Conservation (phyloP, 2,329 filamentous ascomycete genomes). For the Aspergillus sp. region DNA sequence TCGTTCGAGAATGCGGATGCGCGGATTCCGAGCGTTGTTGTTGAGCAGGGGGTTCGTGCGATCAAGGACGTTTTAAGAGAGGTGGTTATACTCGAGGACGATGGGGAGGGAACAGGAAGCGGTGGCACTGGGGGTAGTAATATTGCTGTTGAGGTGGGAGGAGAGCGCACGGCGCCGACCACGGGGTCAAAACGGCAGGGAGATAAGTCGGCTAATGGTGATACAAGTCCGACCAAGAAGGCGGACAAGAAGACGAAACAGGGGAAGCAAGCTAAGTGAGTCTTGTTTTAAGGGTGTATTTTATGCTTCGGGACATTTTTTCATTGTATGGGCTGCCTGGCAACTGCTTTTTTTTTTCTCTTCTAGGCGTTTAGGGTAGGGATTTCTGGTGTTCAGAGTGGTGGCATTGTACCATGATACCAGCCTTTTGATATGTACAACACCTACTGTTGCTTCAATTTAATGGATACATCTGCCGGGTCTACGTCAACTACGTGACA, state of each 20-base stretch:
- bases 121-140: constrained; percentile 10
- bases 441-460: neutral
- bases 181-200: neutral
- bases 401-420: constrained; percentile 13
- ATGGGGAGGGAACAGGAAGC: constrained; percentile 15
- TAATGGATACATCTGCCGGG: neutral
- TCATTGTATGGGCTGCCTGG: neutral
- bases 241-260: constrained; percentile 25
- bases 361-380: neutral
- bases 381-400: constrained; percentile 10
- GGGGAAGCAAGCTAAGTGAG: constrained; percentile 22
- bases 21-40: constrained; percentile 49
- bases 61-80: constrained; percentile 54
- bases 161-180: neutral
- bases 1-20: constrained; percentile 44
- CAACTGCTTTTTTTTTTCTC: neutral
- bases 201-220: constrained; percentile 21
- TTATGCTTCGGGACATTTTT: neutral
- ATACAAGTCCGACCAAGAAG: constrained; percentile 26
- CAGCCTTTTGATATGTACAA: constrained; percentile 12
- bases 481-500: neutral
- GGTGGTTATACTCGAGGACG: constrained; percentile 49
- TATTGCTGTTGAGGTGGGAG: neutral
- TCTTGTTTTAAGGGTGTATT: neutral
- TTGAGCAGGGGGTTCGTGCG: constrained; percentile 51